phyloP scores from a whole-genome alignment of 352 stramenopile species.

The Phytophthora megakarya region DNA sequence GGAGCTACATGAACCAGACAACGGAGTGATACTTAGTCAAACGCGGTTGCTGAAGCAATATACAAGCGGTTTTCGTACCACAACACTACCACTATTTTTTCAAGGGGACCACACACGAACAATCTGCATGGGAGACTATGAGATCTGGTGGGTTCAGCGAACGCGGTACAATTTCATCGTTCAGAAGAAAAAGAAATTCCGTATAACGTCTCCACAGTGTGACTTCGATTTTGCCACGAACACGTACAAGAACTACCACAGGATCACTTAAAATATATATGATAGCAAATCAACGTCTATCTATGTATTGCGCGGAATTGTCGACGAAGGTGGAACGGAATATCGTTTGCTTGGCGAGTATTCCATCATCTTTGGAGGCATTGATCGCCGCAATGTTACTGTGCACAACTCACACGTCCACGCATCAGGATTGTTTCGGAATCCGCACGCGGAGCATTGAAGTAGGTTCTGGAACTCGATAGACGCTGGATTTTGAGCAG shows the following conservation, averaged over 20 bases:
- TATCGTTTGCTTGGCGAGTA: constrained; percentile 30
- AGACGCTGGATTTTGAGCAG: constrained; percentile 65
- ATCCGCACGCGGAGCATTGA: constrained; percentile 68
- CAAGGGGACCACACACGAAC: constrained; percentile 60
- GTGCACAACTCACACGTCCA: constrained; percentile 64
- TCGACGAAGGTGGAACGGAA: not conserved
- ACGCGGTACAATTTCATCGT: constrained; percentile 84
- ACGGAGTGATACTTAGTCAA: constrained; percentile 74
- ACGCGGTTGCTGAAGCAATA: constrained; percentile 73
- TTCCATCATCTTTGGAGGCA: not conserved
- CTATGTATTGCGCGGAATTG: constrained; percentile 16
- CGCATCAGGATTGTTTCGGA: constrained; percentile 58
- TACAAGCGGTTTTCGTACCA: constrained; percentile 74
- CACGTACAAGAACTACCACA: constrained; percentile 78
- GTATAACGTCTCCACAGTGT: constrained; percentile 60
- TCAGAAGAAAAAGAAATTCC: constrained; percentile 81
- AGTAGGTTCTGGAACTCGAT: constrained; percentile 53
- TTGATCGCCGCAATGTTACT: constrained; percentile 34
- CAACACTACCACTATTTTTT: constrained; percentile 75
- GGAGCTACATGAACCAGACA: constrained; percentile 74
- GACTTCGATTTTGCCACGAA: constrained; percentile 84
- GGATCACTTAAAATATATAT: constrained; percentile 19
- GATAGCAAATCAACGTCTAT: not conserved
- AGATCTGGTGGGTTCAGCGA: constrained; percentile 89
- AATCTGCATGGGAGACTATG: constrained; percentile 75